A percentile compares a stretch with the other conserved stretches of the same genome.
Conservation (phyloP, 2,329 filamentous ascomycete species). For the Epichloe elymi region DNA sequence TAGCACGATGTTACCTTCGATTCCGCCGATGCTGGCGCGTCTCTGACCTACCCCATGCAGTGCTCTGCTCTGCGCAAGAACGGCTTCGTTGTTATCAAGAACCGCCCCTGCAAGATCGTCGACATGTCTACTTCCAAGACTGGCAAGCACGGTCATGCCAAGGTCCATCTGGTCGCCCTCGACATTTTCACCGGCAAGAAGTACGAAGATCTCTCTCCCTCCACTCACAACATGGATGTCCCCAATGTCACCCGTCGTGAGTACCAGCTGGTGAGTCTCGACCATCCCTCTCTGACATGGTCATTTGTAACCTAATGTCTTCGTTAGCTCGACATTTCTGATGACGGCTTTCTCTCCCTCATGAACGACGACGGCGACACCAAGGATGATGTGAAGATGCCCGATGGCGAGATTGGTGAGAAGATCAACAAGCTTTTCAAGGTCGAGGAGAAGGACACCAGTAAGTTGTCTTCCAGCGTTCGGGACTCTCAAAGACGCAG, state of each 20-base stretch:
- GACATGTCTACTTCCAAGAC: slow-evolving; percentile 99
- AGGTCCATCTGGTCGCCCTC: slow-evolving; percentile 95
- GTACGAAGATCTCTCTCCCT: slow-evolving; percentile 93
- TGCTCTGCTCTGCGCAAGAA: slow-evolving; percentile 99
- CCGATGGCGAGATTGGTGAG: slow-evolving; percentile 77
- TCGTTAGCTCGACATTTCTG: slow-evolving; percentile 74
- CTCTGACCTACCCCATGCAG: slow-evolving; percentile 91
- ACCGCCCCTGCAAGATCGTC: slow-evolving; percentile 99
- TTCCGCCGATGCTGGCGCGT: slow-evolving; percentile 90
- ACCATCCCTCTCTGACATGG: not conserved
- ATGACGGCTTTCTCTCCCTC: slow-evolving; percentile 89
- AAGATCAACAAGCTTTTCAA: slow-evolving; percentile 74
- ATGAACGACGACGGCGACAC: slow-evolving; percentile 75
- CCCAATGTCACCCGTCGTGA: slow-evolving; percentile 84
- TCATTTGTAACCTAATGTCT: not conserved
- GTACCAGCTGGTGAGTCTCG: slow-evolving; percentile 72
- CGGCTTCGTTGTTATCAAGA: slow-evolving; percentile 97
- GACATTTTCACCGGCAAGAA: slow-evolving; percentile 99
- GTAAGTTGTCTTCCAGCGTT: slow-evolving; percentile 44
- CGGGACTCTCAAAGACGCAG: not conserved
- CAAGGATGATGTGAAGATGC: slow-evolving; percentile 93
- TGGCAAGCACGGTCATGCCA: slow-evolving; percentile 99
- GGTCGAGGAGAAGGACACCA: slow-evolving; percentile 80
- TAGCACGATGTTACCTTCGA: slow-evolving; percentile 71
- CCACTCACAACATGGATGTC: slow-evolving; percentile 96